Conservation (phyloP, 148 eudicot species). For the Camellia sinensis region DNA sequence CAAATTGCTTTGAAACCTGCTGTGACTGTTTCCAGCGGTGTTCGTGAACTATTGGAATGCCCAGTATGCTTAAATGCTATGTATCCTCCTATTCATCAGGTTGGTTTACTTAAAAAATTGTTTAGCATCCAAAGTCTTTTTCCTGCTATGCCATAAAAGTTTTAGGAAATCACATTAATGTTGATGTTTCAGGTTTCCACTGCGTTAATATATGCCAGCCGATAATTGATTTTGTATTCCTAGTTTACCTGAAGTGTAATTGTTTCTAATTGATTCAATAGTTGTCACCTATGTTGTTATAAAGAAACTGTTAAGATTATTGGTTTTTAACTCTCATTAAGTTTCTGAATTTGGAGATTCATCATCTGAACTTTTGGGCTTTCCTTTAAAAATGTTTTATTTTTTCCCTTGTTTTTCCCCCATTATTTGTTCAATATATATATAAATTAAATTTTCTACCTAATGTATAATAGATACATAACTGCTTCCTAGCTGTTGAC, state of each 20-base stretch:
- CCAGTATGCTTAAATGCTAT: constrained; percentile 96
- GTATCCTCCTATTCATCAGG: constrained; percentile 99
- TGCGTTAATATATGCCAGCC: not conserved
- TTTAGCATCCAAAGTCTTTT: not conserved
- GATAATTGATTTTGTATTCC: not conserved
- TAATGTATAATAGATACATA: too few species aligned
- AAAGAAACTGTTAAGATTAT: not conserved
- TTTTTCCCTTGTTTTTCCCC: too few species aligned
- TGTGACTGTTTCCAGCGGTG: constrained; percentile 63
- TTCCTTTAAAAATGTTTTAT: too few species aligned
- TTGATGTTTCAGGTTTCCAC: not conserved
- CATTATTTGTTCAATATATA: too few species aligned
- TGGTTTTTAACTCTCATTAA: not conserved
- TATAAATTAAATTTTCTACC: too few species aligned
- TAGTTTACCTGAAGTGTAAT: not conserved
- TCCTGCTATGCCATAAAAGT: not conserved
- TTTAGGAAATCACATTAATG: not conserved
- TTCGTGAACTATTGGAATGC: constrained; percentile 82
- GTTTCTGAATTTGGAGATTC: not conserved
- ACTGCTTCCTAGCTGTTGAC: not conserved
- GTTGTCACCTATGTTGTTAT: not conserved
- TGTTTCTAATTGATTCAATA: not conserved
- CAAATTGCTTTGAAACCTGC: constrained; percentile 58
- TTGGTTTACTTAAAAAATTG: constrained; percentile 19
- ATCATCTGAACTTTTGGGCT: not conserved